Percentiles rank a stretch among this genome's conserved stretches.
These are phyloP conservation scores for Nicotiana tabacum DNA, from an alignment of 257 asterid species.

Conservation along the genomic window DNA sequence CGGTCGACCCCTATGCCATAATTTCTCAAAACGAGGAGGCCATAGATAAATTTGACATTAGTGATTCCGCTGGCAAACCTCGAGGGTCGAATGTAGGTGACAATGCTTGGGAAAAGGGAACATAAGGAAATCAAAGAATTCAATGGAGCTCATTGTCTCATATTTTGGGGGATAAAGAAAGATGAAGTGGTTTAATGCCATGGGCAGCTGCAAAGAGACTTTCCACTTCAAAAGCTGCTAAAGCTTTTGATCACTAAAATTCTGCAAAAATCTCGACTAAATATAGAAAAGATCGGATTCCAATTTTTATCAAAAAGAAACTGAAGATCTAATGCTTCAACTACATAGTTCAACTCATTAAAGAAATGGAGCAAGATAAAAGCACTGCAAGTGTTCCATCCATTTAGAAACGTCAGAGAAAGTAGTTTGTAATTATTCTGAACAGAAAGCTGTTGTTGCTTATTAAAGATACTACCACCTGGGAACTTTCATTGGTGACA, in stretches of 20 bases:
- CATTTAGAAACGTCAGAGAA: not conserved
- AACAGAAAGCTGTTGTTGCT: not conserved
- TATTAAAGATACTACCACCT: conserved; percentile 1
- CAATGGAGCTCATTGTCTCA: not conserved
- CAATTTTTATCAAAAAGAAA: not conserved
- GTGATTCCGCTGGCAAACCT: too few relatives aligned
- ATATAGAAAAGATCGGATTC: too few relatives aligned
- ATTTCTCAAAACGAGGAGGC: too few relatives aligned
- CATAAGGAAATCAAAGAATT: not conserved
- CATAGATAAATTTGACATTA: too few relatives aligned
- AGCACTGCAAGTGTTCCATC: not conserved
- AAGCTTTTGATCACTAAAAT: too few relatives aligned
- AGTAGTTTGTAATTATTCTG: not conserved
- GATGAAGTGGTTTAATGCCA: not conserved
- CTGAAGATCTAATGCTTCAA: not conserved
- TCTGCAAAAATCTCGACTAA: too few relatives aligned
- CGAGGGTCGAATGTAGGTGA: too few relatives aligned
- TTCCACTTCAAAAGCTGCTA: not conserved
- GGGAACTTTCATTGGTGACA: not conserved
- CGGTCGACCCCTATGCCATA: too few relatives aligned
- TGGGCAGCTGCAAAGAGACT: not conserved
- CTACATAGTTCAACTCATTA: not conserved
- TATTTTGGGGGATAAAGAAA: not conserved
- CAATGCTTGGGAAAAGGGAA: not conserved
- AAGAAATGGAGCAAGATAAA: not conserved